A percentile compares a stretch with the other conserved stretches of the same genome.
Evolutionary conservation across 371 early-diverging fungal genomes (phyloP).

Genomic region (Zancudomyces culisetae): DNA sequence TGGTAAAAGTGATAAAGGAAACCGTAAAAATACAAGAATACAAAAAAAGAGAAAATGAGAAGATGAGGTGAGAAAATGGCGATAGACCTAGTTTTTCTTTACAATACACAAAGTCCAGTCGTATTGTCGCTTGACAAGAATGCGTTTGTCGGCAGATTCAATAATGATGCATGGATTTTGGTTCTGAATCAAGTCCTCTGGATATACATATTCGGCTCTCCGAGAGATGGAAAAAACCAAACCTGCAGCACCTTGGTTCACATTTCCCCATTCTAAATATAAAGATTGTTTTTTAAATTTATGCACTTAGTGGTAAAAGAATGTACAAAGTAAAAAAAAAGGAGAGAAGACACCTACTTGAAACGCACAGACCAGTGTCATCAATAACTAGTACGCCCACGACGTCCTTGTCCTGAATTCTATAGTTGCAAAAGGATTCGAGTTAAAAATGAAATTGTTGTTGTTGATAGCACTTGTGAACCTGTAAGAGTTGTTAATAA

Average conservation of each 20-base stretch:
- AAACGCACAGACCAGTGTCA: background rate
- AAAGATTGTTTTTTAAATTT: background rate
- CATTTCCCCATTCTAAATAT: background rate
- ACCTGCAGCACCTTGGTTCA: background rate
- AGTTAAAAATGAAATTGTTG: too few species aligned
- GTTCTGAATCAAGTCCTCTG: background rate
- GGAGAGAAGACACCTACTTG: background rate
- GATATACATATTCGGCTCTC: background rate
- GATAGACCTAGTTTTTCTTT: too few species aligned
- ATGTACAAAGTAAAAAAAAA: background rate
- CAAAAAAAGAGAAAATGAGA: too few species aligned
- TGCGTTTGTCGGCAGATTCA: too few species aligned
- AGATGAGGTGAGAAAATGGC: too few species aligned
- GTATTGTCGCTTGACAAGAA: too few species aligned
- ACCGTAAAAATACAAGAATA: too few species aligned
- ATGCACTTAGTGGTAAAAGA: background rate
- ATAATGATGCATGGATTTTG: background rate
- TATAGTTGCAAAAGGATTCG: too few species aligned
- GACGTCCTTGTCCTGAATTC: background rate
- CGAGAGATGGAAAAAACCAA: background rate
- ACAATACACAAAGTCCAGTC: too few species aligned
- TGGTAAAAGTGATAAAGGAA: too few species aligned
- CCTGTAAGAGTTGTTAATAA: too few species aligned
- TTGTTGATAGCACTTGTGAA: too few species aligned
- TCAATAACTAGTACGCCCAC: background rate